Evolutionary conservation across 2,329 filamentous ascomycete species (phyloP).

Genomic region (Arthrobotrys entomopaga): DNA sequence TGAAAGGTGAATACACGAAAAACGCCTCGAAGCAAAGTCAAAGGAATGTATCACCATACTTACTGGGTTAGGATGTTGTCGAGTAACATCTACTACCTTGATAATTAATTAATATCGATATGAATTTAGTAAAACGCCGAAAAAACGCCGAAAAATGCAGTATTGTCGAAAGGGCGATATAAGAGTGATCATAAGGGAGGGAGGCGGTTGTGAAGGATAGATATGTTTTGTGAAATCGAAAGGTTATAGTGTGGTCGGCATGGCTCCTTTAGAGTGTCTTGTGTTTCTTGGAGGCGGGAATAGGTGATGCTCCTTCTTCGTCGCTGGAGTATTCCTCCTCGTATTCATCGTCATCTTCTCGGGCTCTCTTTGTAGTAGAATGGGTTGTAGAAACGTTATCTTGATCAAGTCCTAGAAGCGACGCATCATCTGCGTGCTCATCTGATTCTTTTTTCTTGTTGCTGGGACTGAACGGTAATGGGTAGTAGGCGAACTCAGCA

Average conservation of each 20-base stretch:
- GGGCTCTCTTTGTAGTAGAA: constrained; percentile 37
- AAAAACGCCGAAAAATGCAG: constrained; percentile 40
- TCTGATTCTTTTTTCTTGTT: not conserved
- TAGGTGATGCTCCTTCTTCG: constrained; percentile 28
- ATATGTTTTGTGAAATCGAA: not conserved
- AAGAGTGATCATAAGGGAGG: constrained; percentile 3
- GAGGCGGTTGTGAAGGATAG: not conserved
- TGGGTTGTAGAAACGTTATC: constrained; percentile 33
- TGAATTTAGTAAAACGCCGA: constrained; percentile 16
- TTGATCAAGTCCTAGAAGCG: constrained; percentile 37
- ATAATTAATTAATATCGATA: constrained; percentile 5
- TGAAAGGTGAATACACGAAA: constrained; percentile 11
- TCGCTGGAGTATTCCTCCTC: constrained; percentile 22
- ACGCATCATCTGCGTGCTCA: constrained; percentile 24
- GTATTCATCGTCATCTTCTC: constrained; percentile 43
- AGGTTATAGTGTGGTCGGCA: not conserved
- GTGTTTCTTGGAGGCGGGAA: constrained; percentile 43
- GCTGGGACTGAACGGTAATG: constrained; percentile 29
- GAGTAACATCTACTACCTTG: constrained; percentile 5
- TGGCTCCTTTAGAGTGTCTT: constrained; percentile 16
- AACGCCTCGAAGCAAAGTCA: not conserved
- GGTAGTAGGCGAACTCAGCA: constrained; percentile 44
- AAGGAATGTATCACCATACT: constrained; percentile 35
- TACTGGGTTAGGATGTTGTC: constrained; percentile 32
- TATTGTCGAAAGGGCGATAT: constrained; percentile 14